Evolutionary conservation across 148 eudicot genomes (phyloP), one percentile per base, ranked within the genome.

Genomic region (Heliamphora exappendiculata): DNA sequence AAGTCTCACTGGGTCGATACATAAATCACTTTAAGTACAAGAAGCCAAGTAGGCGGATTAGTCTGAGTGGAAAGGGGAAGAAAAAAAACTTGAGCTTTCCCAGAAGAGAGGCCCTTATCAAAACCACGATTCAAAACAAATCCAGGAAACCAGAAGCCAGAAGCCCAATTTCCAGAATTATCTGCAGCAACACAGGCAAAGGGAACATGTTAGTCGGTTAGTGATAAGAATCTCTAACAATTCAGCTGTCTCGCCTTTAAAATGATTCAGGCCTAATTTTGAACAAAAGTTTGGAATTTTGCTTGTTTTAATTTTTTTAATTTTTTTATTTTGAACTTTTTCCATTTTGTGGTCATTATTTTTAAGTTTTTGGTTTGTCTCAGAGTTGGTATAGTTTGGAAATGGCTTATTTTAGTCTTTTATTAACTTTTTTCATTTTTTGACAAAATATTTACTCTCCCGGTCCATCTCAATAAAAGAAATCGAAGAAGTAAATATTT

Each of bases 81-180:
- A 14, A 16, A 62, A 62, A 1, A 16, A 60, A 28, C 6, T 31
- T 17, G n/a, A 55, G 76, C 76, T 55, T 72, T 37, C 47, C 17
- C 47, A 55, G 24, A 36, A 55, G 50, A 73, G 65, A 31, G 41
- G 60, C 45, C 24, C 76, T 73, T 50, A 55, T 54, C 44, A 36
- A 16, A 73, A 36, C 47, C 5, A 10, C 33, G 7, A n/a, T 33
- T 33, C 36, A 54, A n/a, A 55, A 26, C 5, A 7, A 22, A 37
- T 73, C 33, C 33, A 73, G 63, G 20, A 70, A 70, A 16, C 16
- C 1, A 24, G 22, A 24, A 39, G 24, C 55, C 55, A 19, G 2
- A 22, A 31, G 28, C 39, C 37, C 69, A 65, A n/a, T n/a, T 65
- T 65, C 70, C 70, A 65, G 10, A 37, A 5, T 37, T 65, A 37